Evolutionary conservation across 225 moss, liverwort and hornwort genomes (phyloP), one percentile per base, ranked within the genome.

Genomic region (Bryoerythrophyllum caledonicum): DNA sequence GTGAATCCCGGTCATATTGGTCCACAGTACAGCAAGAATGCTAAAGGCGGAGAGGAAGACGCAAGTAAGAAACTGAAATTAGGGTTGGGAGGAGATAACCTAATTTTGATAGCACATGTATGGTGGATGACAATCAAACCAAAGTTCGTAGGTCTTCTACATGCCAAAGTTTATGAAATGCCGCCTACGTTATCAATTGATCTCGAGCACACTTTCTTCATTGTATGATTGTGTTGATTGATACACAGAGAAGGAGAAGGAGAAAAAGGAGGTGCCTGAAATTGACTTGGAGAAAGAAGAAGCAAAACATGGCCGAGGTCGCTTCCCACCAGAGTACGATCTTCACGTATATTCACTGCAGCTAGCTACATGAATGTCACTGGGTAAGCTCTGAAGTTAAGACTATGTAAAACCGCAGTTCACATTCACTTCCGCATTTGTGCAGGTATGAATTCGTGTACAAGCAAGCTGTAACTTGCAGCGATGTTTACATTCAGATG

Each of bases 401-500:
- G n/a, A n/a, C n/a, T n/a, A n/a, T n/a, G n/a, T 25, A 26, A 26
- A 40, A 1, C 2, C 20, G 27, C 25, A 41, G 19, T 58, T 26
- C 8, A 13, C 71, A 12, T 27, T 15, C 43, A 13, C 13, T 43
- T 12, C 13, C 15, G 3, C 48, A 30, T 19, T 0, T 67, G 46
- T 35, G 69, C 32, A 90, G 90, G 72, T 88, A 81, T 3, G 81
- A 82, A 62, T 88, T 75, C 16, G 44, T 88, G 0, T 90, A 90
- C 63, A 90, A 88, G 54, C 90, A 90, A 75, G 88, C 83, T 3
- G 78, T 88, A 7, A 82, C 88, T 0, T 78, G 83, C 73, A 88
- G 82, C 48, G 90, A 90, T 65, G 83, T 90, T 30, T 90, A 90
- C 52, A 84, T 90, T 73, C 90, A 90, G 7, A 86, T 90, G 90